Percentiles rank a stretch among this genome's conserved stretches.
phyloP scores from a whole-genome alignment of 192 early-diverging fungal species.

The Umbelopsis sp. region DNA sequence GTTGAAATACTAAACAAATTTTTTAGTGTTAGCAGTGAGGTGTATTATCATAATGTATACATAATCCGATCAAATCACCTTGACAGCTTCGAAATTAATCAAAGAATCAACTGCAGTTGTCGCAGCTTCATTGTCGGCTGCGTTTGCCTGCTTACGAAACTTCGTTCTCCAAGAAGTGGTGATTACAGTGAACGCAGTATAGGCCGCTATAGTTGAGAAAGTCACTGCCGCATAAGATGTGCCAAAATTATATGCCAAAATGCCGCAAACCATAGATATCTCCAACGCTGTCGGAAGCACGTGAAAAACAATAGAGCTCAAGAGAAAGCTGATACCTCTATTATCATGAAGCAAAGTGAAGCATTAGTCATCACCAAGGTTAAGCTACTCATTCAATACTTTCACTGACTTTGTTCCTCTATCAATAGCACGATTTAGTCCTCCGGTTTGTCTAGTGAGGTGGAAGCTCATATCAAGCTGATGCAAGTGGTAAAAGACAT shows the following conservation, averaged over 20 bases:
- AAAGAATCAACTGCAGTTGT: conserved; percentile 93
- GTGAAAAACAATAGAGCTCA: conserved; percentile 95
- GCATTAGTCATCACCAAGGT: neutral
- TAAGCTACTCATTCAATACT: neutral
- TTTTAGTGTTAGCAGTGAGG: too few species aligned
- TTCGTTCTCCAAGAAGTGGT: conserved; percentile 87
- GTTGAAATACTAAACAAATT: conserved; percentile 68
- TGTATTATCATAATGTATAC: too few species aligned
- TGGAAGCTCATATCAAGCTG: conserved; percentile 91
- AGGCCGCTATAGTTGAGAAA: conserved; percentile 72
- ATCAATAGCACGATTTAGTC: conserved; percentile 95
- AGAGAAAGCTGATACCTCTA: conserved; percentile 95
- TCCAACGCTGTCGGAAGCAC: conserved; percentile 93
- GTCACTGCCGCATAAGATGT: conserved; percentile 58
- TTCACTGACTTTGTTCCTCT: conserved; percentile 71
- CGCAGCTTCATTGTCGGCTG: conserved; percentile 95
- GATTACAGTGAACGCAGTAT: conserved; percentile 82
- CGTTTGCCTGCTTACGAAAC: conserved; percentile 91
- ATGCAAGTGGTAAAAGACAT: conserved; percentile 91
- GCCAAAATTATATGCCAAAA: conserved; percentile 69
- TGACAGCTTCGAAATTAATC: conserved; percentile 98
- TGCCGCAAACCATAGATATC: conserved; percentile 93
- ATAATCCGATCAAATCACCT: conserved; percentile 42
- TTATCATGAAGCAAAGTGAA: conserved; percentile 29
- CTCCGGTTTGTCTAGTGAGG: conserved; percentile 93